Evolutionary conservation across 2,329 filamentous ascomycete genomes (phyloP).

Genomic region (Rhynchosporium secalis): DNA sequence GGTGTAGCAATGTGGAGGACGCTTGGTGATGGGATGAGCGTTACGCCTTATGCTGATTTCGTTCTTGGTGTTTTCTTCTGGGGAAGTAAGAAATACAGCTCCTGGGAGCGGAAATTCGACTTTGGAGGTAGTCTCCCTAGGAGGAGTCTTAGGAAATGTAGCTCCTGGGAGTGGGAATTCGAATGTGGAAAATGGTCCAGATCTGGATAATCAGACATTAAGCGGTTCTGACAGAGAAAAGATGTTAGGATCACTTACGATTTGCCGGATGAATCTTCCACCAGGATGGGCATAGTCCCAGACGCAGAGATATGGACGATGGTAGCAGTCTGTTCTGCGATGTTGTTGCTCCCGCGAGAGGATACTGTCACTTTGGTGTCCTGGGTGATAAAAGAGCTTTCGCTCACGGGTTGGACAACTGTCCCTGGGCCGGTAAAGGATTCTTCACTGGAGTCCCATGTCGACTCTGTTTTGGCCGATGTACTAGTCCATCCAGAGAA

Average conservation of each 20-base stretch:
- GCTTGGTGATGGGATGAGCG: neutral
- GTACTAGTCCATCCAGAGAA: constrained; percentile 48
- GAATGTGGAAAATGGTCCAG: constrained; percentile 25
- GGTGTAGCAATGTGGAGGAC: neutral
- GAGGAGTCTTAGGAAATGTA: constrained; percentile 7
- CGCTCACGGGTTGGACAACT: constrained; percentile 44
- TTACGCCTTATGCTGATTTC: neutral
- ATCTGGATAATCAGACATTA: constrained; percentile 17
- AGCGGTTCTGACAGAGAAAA: neutral
- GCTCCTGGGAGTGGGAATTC: constrained; percentile 31
- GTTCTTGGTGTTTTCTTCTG: neutral
- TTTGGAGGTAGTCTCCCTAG: constrained; percentile 16
- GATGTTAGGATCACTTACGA: constrained; percentile 16
- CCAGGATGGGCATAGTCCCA: constrained; percentile 27
- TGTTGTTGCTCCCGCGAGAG: constrained; percentile 39
- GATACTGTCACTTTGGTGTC: constrained; percentile 44
- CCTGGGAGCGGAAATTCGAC: constrained; percentile 33
- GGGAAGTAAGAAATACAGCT: constrained; percentile 7
- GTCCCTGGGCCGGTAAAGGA: constrained; percentile 29
- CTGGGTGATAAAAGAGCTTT: constrained; percentile 47
- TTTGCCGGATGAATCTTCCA: constrained; percentile 23
- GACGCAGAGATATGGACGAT: constrained; percentile 43
- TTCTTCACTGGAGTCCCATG: constrained; percentile 39
- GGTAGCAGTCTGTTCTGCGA: constrained; percentile 40
- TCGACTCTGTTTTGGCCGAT: constrained; percentile 40